Evolutionary conservation across 208 protist genomes (phyloP).

Genomic region (Trypanosoma boissoni): DNA sequence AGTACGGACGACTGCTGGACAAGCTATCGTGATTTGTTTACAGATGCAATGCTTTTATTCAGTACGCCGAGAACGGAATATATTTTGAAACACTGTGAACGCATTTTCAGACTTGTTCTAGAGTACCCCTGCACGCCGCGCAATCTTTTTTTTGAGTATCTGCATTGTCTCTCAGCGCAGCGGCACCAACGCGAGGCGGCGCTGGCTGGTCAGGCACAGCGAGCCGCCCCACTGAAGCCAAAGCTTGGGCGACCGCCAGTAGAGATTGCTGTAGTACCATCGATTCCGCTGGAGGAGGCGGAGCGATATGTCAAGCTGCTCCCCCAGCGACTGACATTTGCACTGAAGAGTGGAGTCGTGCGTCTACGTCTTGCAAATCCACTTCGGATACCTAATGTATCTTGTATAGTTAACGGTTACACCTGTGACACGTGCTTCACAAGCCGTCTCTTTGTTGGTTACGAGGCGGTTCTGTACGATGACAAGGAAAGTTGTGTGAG

Average conservation of each 20-base stretch:
- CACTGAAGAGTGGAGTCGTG: conserved; percentile 37
- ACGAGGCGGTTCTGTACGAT: conserved; percentile 61
- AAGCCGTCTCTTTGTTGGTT: conserved; percentile 33
- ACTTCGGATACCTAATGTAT: conserved; percentile 35
- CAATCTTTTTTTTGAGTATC: conserved; percentile 44
- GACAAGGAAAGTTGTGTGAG: conserved; percentile 31
- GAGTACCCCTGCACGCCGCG: conserved; percentile 29
- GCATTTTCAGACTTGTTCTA: conserved; percentile 32
- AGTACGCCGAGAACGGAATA: conserved; percentile 28
- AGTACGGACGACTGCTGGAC: conserved; percentile 36
- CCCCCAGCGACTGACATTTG: conserved; percentile 44
- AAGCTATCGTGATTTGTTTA: conserved; percentile 51
- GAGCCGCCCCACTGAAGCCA: not conserved
- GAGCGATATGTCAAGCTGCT: conserved; percentile 23
- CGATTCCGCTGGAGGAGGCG: conserved; percentile 25
- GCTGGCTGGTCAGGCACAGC: not conserved
- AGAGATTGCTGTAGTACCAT: conserved; percentile 30
- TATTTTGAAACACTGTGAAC: conserved; percentile 32
- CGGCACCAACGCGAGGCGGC: conserved; percentile 28
- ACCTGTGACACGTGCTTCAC: conserved; percentile 56
- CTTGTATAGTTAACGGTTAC: conserved; percentile 34
- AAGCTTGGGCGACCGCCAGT: conserved; percentile 12
- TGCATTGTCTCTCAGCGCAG: conserved; percentile 34
- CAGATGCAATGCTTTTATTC: conserved; percentile 37
- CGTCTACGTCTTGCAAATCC: conserved; percentile 52